These are phyloP conservation scores for Vitis hybrid DNA, from an alignment of 177 flowering plant species.

Conservation along the genomic window DNA sequence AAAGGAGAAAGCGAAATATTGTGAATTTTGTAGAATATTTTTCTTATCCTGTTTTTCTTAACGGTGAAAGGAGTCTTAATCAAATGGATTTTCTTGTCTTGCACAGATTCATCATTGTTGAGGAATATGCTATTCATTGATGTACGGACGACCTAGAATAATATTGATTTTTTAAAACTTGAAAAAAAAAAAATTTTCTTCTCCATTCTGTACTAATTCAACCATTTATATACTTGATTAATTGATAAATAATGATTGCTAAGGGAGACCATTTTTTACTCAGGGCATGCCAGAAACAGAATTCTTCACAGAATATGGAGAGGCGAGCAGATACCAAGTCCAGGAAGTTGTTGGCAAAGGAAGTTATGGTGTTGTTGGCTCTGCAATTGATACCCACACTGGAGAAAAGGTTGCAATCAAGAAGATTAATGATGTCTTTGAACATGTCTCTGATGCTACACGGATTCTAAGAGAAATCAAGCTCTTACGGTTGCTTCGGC, in stretches of 20 bases:
- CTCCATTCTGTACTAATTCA: background rate
- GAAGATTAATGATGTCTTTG: conserved; percentile 83
- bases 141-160: background rate
- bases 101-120: too few species aligned
- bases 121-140: too few species aligned
- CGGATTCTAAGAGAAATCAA: conserved; percentile 76
- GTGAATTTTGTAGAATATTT: too few species aligned
- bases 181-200: background rate
- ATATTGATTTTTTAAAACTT: background rate
- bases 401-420: conserved; percentile 84
- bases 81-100: too few species aligned
- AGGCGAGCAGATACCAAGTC: conserved; percentile 61
- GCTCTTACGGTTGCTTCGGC: conserved; percentile 73
- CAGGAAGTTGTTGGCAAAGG: conserved; percentile 78
- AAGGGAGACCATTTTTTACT: background rate
- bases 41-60: too few species aligned
- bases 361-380: conserved; percentile 75
- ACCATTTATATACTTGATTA: background rate
- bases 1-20: too few species aligned
- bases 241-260: background rate
- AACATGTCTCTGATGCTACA: conserved; percentile 86
- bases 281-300: conserved; percentile 50
- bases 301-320: conserved; percentile 83
- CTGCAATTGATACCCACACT: conserved; percentile 65
- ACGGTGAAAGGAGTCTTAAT: too few species aligned